These are phyloP conservation scores for Brasenia schreberi DNA, from an alignment of 164 flowering plant species.

Conservation along the genomic window DNA sequence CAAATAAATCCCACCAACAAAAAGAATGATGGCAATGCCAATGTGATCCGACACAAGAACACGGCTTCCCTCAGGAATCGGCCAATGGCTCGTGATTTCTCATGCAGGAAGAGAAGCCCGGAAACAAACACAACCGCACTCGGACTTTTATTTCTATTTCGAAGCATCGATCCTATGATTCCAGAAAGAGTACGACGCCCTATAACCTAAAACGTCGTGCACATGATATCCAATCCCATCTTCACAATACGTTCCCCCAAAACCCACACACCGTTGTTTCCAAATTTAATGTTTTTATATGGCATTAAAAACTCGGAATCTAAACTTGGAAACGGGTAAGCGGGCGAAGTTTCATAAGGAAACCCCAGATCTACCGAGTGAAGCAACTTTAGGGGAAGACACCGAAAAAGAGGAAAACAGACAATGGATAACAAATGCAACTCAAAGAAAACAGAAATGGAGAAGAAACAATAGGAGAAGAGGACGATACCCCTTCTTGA, in stretches of 20 bases:
- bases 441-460: neutral
- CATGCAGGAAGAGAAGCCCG: too few species aligned
- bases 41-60: too few species aligned
- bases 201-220: neutral
- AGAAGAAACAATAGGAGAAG: neutral
- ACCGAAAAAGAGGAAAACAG: too few species aligned
- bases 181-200: neutral
- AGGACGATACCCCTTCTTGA: constrained; percentile 11
- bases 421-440: too few species aligned
- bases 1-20: too few species aligned
- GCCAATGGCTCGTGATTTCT: too few species aligned
- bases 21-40: too few species aligned
- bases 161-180: too few species aligned
- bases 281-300: too few species aligned
- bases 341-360: constrained; percentile 1
- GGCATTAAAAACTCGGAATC: neutral
- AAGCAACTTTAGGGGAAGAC: neutral
- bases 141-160: too few species aligned
- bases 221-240: neutral
- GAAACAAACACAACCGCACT: too few species aligned
- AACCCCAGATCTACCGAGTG: constrained; percentile 1
- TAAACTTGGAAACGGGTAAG: neutral
- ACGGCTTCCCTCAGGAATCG: too few species aligned
- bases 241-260: neutral
- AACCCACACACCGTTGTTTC: neutral